Evolutionary conservation across 2,329 filamentous ascomycete species (phyloP), one percentile per base, ranked within the genome.

Genomic region (Monosporascus sp.): DNA sequence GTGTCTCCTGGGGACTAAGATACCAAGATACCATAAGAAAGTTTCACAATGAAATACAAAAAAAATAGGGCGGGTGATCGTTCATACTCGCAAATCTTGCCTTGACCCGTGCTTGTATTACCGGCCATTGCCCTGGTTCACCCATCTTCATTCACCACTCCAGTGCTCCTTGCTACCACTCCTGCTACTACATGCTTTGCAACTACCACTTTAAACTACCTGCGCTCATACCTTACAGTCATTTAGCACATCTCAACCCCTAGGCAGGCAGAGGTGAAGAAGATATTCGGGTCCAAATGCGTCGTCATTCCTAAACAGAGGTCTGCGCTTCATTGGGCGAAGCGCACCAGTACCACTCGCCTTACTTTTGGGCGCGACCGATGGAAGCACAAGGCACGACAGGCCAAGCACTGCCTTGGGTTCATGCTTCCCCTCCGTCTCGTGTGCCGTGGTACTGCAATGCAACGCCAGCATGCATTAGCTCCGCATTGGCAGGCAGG

Each of bases 311-410:
- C 11, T 11, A 34, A 34, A 11, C 31, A 48, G 16, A 36, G 45
- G n/a, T 52, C 24, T 16, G 45, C 31, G 37, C 34, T 55, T 65
- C 59, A 66, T 67, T 66, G 62, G 65, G 44, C 53, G 49, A 59
- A 41, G 56, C 37, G 41, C 17, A 52, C 54, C 53, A 52, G 60
- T 58, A 64, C 64, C 63, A 66, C 61, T 61, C 66, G 66, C 66
- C 66, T 62, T 68, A 67, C 63, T 67, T 67, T 64, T 54, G 26
- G 45, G 52, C 14, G 34, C 55, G 48, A 51, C 52, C 50, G 43
- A 41, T 9, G 45, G 55, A 52, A 55, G 56, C 59, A 52, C 61
- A 64, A 61, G 61, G 56, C 62, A 56, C 56, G 56, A 50, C 52
- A 57, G 55, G 49, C 31, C 49, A 34, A 44, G 49, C 43, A 24